These are phyloP conservation scores for Catharanthus roseus DNA, from an alignment of 257 asterid species.

Conservation along the genomic window DNA sequence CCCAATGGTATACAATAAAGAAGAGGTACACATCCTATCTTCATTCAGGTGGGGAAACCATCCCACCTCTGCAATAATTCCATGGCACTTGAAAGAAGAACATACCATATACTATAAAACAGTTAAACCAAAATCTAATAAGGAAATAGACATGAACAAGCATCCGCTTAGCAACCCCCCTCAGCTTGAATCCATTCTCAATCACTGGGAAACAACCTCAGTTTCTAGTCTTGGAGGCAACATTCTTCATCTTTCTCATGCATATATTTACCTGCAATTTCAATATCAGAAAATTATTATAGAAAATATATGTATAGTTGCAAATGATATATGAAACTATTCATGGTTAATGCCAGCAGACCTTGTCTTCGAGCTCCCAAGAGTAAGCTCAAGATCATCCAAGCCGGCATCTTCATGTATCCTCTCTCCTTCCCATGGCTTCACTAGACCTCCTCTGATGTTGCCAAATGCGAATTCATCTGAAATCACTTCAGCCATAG, in stretches of 20 bases:
- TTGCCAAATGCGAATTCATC: slow-evolving; percentile 53
- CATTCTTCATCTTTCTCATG: slow-evolving; percentile 1
- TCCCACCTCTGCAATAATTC: background rate
- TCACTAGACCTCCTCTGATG: slow-evolving; percentile 33
- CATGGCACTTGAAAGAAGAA: background rate
- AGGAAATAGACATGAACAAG: background rate
- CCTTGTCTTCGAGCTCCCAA: slow-evolving; percentile 50
- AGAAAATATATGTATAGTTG: background rate
- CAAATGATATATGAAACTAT: background rate
- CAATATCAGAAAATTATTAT: background rate
- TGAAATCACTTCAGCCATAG: slow-evolving; percentile 46
- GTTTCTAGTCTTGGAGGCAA: background rate
- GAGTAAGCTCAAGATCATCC: slow-evolving; percentile 53
- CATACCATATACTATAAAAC: background rate
- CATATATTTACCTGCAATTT: slow-evolving; percentile 15
- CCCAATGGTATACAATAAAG: slow-evolving; percentile 7
- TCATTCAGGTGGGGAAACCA: background rate
- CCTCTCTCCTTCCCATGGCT: slow-evolving; percentile 62
- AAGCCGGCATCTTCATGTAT: slow-evolving; percentile 46
- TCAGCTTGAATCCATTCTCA: background rate
- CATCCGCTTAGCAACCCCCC: slow-evolving; percentile 10
- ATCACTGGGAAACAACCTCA: background rate
- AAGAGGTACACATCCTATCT: background rate
- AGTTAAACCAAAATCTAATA: background rate
- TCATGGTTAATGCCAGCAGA: slow-evolving; percentile 7